Evolutionary conservation across 1,139 yeast genomes (phyloP).

Genomic region (Taphrina sp.): DNA sequence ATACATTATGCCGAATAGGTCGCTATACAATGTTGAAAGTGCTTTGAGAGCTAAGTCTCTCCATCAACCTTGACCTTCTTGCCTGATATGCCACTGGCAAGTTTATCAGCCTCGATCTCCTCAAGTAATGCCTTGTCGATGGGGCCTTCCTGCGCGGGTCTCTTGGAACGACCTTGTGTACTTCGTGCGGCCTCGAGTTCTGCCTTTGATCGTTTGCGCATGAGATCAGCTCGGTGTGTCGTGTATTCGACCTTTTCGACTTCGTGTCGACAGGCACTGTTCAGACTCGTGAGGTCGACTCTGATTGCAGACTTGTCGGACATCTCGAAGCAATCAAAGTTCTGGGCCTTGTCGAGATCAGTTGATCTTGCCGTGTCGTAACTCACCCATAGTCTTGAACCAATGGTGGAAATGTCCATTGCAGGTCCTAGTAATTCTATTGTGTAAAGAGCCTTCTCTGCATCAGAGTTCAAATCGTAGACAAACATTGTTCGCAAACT

Average conservation of each 20-base stretch:
- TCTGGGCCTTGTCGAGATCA: not conserved
- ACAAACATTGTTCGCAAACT: not conserved
- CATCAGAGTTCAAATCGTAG: not conserved
- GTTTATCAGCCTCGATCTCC: conserved; percentile 17
- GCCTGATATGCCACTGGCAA: not conserved
- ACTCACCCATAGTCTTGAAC: not conserved
- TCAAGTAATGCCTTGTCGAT: conserved; percentile 1
- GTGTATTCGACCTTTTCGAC: not conserved
- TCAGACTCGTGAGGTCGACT: not conserved
- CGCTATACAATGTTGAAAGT: no score
- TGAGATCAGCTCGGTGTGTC: conserved; percentile 5
- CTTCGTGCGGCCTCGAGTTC: conserved; percentile 3
- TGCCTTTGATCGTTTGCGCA: conserved; percentile 19
- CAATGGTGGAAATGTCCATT: conserved; percentile 4
- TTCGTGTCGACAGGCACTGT: not conserved
- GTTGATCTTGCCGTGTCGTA: conserved; percentile 2
- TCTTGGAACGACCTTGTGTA: not conserved
- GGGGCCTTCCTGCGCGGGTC: not conserved
- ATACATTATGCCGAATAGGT: no score
- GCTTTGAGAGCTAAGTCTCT: no score
- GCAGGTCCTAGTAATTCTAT: conserved; percentile 2
- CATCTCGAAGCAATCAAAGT: not conserved
- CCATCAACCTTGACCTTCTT: not conserved
- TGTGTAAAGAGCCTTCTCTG: not conserved
- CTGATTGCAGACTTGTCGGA: not conserved